Conservation (phyloP, 192 early-diverging fungal species). For the Radiomyces spectabilis region DNA sequence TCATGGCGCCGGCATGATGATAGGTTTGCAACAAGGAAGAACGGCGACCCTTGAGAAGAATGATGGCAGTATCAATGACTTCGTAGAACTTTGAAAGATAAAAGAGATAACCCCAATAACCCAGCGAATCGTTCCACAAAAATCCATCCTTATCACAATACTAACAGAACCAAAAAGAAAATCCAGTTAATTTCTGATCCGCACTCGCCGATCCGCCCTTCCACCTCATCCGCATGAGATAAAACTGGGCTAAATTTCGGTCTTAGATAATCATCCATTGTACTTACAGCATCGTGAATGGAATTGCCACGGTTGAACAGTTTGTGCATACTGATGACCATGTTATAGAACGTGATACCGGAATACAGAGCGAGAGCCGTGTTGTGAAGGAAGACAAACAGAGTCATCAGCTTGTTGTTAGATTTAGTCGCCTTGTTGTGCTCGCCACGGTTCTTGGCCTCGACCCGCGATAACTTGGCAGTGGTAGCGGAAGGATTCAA, state of each 20-base stretch:
- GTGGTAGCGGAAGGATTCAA: constrained; percentile 42
- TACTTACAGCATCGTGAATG: constrained; percentile 52
- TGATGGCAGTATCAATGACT: constrained; percentile 82
- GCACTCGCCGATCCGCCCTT: background rate
- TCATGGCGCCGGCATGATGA: constrained; percentile 81
- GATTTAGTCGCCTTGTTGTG: constrained; percentile 23
- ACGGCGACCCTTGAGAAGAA: constrained; percentile 69
- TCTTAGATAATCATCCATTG: background rate
- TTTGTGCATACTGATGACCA: constrained; percentile 46
- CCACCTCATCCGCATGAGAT: too few relatives aligned
- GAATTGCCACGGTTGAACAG: constrained; percentile 40
- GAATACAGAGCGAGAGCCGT: constrained; percentile 63
- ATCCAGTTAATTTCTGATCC: too few relatives aligned
- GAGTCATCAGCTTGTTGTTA: constrained; percentile 53
- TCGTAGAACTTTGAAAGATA: constrained; percentile 89
- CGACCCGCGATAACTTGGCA: constrained; percentile 46
- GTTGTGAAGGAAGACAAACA: constrained; percentile 74
- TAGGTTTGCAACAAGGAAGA: constrained; percentile 78
- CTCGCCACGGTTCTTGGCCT: constrained; percentile 40
- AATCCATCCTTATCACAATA: constrained; percentile 57
- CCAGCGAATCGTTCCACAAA: constrained; percentile 64
- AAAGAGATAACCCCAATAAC: constrained; percentile 80
- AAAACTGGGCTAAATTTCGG: too few relatives aligned
- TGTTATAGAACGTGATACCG: constrained; percentile 57
- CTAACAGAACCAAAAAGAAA: constrained; percentile 19